Conservation (phyloP, 805 yeast species). For the Myxozyma mucilagina region DNA sequence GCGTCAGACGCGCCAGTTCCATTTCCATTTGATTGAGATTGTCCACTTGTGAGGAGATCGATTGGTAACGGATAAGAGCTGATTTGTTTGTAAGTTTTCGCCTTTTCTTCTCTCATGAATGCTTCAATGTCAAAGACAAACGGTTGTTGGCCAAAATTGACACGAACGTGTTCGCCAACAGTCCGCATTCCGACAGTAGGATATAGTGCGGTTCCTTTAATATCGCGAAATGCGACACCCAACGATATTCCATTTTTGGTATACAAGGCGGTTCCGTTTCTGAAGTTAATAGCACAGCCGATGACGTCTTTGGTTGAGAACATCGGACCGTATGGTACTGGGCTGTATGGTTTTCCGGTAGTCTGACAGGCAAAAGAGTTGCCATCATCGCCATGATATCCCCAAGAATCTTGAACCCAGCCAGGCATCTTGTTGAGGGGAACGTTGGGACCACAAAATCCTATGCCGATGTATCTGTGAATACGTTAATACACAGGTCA, state of each 20-base stretch:
- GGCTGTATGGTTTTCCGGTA: slow-evolving; percentile 39
- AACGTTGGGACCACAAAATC: slow-evolving; percentile 45
- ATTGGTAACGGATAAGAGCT: slow-evolving; percentile 19
- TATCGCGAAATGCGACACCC: slow-evolving; percentile 54
- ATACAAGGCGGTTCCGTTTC: slow-evolving; percentile 62
- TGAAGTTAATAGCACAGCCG: slow-evolving; percentile 82
- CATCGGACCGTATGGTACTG: slow-evolving; percentile 42
- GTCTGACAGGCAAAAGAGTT: slow-evolving; percentile 44
- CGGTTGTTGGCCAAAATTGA: slow-evolving; percentile 54
- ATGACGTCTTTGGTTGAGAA: slow-evolving; percentile 63
- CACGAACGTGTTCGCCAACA: slow-evolving; percentile 45
- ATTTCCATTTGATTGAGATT: not conserved
- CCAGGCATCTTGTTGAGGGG: slow-evolving; percentile 49
- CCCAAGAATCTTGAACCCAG: slow-evolving; percentile 50
- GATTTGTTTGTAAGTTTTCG: slow-evolving; percentile 22
- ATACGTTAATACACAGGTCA: slow-evolving; percentile 4
- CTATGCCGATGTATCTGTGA: slow-evolving; percentile 46
- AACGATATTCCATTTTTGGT: slow-evolving; percentile 77
- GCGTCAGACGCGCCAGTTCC: slow-evolving; percentile 13
- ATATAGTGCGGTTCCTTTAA: slow-evolving; percentile 42
- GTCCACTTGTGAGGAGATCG: not conserved
- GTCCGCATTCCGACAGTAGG: slow-evolving; percentile 53
- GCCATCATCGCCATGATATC: slow-evolving; percentile 57
- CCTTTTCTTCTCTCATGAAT: slow-evolving; percentile 41
- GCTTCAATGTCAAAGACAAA: slow-evolving; percentile 62